Base-by-base conservation (phyloP, 495 filamentous ascomycete species). In the Zalerion maritima region DNA sequence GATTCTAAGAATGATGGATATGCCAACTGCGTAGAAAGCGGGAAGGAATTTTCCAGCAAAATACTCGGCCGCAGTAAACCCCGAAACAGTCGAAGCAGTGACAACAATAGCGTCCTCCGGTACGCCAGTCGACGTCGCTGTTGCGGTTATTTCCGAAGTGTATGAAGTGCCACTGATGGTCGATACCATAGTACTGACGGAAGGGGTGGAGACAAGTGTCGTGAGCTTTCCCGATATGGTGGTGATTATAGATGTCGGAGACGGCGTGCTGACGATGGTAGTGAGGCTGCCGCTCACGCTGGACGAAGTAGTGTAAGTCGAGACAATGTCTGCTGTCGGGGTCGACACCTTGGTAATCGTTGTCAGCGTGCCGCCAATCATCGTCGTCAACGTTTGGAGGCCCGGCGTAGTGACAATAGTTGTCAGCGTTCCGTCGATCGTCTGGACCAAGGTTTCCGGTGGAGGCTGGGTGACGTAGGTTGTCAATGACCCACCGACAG, bases 21-120 rank as follows among this genome's bases (percentile, higher is more conserved):
- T 28, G 2, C 33, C 32, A 6, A 53, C 44, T 8, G 41, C 42
- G 7, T 53, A 23, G 8, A 54, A 27, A 1, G 47, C 32, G 0
- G 52, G 52, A 1, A 56, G 38, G 32, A 56, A 56, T 8, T 47
- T 56, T 6, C 49, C 52, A 14, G 48, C 10, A 34, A 56, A 54
- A 32, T 52, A 46, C 36, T 51, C 41, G 28, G 23, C 21, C 41
- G 29, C 11, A 35, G 38, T 43, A 39, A 52, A 1, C 11, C 20
- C 24, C 26, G 45, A 8, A 9, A 43, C 43, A 18, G 34, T 41
- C 2, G 32, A 43, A 0, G 31, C 30, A 6, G 36, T 27, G 15
- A 50, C 26, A 9, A 49, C 31, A 1, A 31, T 31, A 0, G 41
- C 24, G 13, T 0, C 10, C 19, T 26, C 20, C 6, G 17, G 6